Evolutionary conservation across 2,329 filamentous ascomycete genomes (phyloP), one percentile per base, ranked within the genome.

Genomic region (Apiospora arundinis): DNA sequence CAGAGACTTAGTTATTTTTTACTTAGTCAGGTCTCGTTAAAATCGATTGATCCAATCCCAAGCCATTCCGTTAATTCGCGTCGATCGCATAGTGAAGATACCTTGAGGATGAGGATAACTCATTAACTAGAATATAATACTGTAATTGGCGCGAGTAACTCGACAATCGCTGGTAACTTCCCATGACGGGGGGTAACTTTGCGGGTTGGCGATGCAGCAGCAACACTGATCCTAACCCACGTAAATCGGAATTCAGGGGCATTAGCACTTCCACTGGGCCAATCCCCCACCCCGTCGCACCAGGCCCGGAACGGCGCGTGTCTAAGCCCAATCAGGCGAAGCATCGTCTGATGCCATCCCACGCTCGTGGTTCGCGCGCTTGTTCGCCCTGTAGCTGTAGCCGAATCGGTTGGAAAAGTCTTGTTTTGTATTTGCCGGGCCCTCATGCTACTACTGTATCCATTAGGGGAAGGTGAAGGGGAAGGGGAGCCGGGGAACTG

Each of bases 281-380:
- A 56, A 56, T 32, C 52, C 52, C 28, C 52, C 28, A 9, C 52
- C 52, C 52, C 12, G 52, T 60, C 52, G 52, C 52, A 60, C 52
- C 52, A 60, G 5, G 5, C 49, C 49, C 49, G 6, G 25, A 18
- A 56, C 25, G 49, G 49, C 49, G 49, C 49, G 12, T 25, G 23
- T 18, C 23, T 28, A 28, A 32, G 49, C 25, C 52, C 52, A 37
- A 60, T 37, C 52, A 21, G 25, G 28, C 14, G 25, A 3, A 21
- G 14, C 49, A 32, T 60, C 16, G 52, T 37, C 52, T 18, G 52
- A 60, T 60, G 52, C 25, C 23, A 28, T 28, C 48, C 48, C 49
- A 52, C 49, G 23, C 48, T 16, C 48, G 48, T 52, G 48, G 23
- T 23, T 52, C 23, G 23, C 23, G 3, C 14, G n/a, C 23, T 28